Evolutionary conservation across 2,329 filamentous ascomycete genomes (phyloP).

Genomic region (Sclerotinia spermophila): DNA sequence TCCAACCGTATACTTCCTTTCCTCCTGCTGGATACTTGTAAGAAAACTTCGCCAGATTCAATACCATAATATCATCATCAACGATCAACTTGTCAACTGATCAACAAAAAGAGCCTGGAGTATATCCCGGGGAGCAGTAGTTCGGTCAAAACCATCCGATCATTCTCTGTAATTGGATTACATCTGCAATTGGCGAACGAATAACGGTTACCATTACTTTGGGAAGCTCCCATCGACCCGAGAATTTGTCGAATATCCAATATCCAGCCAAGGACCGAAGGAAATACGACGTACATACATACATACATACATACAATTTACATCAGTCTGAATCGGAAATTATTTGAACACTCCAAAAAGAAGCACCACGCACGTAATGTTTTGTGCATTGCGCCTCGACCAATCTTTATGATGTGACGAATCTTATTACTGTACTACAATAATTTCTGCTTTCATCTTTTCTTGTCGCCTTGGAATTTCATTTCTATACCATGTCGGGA

Average conservation of each 20-base stretch:
- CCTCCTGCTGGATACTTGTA: neutral
- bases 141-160: slow-evolving; percentile 10
- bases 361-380: slow-evolving; percentile 22
- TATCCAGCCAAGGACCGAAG: neutral
- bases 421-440: slow-evolving; percentile 22
- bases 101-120: neutral
- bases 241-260: neutral
- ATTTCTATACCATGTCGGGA: slow-evolving; percentile 32
- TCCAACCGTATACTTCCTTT: neutral
- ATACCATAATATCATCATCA: neutral
- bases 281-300: neutral
- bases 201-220: slow-evolving; percentile 9
- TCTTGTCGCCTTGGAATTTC: neutral
- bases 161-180: slow-evolving; percentile 9
- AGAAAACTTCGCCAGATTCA: neutral
- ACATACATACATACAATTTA: slow-evolving; percentile 4
- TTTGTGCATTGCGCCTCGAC: slow-evolving; percentile 25
- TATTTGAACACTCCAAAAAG: neutral
- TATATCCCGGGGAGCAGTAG: neutral
- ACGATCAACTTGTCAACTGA: neutral
- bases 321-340: slow-evolving; percentile 1
- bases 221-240: slow-evolving; percentile 7
- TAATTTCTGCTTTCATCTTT: slow-evolving; percentile 17
- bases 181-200: slow-evolving; percentile 16
- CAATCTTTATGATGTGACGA: slow-evolving; percentile 33